A percentile compares a stretch with the other conserved stretches of the same genome.
Evolutionary conservation across 2,329 filamentous ascomycete species (phyloP).

Genomic region (Penicillium olsonii): DNA sequence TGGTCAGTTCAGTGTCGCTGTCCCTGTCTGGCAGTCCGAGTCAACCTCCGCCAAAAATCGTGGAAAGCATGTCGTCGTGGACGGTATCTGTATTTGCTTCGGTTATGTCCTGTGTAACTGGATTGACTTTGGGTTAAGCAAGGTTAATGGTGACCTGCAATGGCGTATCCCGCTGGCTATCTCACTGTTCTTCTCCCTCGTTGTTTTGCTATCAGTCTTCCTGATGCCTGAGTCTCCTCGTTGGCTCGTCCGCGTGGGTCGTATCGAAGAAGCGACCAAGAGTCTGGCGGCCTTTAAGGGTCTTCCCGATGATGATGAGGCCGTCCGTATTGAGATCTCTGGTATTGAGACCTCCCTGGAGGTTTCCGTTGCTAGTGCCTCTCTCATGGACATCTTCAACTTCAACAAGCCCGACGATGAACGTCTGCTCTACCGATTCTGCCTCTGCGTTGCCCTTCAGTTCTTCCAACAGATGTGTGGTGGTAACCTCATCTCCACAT

Average conservation of each 20-base stretch:
- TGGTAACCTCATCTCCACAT: constrained; percentile 24
- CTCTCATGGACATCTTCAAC: constrained; percentile 57
- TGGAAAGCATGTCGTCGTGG: constrained; percentile 52
- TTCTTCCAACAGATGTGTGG: constrained; percentile 28
- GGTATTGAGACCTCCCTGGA: constrained; percentile 53
- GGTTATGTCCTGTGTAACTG: constrained; percentile 27
- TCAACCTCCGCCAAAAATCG: constrained; percentile 50
- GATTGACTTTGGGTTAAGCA: constrained; percentile 36
- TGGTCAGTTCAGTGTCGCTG: constrained; percentile 50
- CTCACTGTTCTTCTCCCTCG: constrained; percentile 25
- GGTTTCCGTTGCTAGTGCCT: constrained; percentile 41
- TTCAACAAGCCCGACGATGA: constrained; percentile 50
- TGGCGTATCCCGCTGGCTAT: constrained; percentile 27
- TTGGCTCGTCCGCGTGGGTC: constrained; percentile 36
- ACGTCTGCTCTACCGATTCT: constrained; percentile 24
- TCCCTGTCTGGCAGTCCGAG: constrained; percentile 54
- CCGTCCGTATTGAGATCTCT: constrained; percentile 46
- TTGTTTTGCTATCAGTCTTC: constrained; percentile 24
- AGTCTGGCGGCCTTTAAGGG: constrained; percentile 41
- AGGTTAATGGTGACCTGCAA: constrained; percentile 17
- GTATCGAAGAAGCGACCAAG: constrained; percentile 37
- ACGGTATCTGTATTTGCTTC: constrained; percentile 47
- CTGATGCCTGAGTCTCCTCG: constrained; percentile 26
- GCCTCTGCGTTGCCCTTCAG: constrained; percentile 19
- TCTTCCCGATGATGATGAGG: constrained; percentile 45